Conservation (phyloP, 352 stramenopile genomes). For the Pelagophyceae sp. region DNA sequence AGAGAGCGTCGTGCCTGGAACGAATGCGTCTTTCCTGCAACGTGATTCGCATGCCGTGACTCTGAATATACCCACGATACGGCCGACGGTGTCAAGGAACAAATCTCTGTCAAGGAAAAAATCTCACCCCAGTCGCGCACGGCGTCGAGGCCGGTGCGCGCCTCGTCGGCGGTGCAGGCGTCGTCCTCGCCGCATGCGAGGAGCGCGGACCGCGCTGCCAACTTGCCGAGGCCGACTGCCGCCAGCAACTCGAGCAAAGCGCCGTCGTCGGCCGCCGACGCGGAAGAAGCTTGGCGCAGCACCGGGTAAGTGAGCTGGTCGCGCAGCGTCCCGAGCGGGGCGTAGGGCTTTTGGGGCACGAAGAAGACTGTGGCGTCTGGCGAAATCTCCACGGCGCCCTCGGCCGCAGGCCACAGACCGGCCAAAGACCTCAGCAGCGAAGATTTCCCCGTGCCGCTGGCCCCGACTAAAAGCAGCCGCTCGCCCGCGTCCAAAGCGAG, state of each 20-base stretch:
- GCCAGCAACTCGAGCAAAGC: slow-evolving; percentile 52
- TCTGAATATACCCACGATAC: too few species aligned
- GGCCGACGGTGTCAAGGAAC: too few species aligned
- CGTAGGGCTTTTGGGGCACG: slow-evolving; percentile 66
- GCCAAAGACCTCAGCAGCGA: slow-evolving; percentile 59
- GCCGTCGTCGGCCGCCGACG: slow-evolving; percentile 41
- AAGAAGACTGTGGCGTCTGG: slow-evolving; percentile 56
- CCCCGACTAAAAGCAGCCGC: slow-evolving; percentile 60
- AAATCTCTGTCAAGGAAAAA: too few species aligned
- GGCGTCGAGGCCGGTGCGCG: too few species aligned
- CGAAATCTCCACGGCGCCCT: slow-evolving; percentile 45
- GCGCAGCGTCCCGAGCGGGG: slow-evolving; percentile 50
- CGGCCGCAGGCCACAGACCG: slow-evolving; percentile 58
- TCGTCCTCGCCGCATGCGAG: too few species aligned
- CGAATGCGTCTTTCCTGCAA: too few species aligned
- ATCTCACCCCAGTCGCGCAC: slow-evolving; percentile 64
- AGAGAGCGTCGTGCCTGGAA: too few species aligned
- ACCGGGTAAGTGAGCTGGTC: slow-evolving; percentile 62
- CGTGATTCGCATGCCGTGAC: too few species aligned
- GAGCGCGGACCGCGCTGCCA: too few species aligned
- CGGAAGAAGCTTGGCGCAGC: too few species aligned
- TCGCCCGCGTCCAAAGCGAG: slow-evolving; percentile 46
- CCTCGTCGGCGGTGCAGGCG: slow-evolving; percentile 42
- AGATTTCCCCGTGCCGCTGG: slow-evolving; percentile 51
- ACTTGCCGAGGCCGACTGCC: slow-evolving; percentile 50